A percentile compares a stretch with the other conserved stretches of the same genome.
Conservation (phyloP, 2,329 filamentous ascomycete species). For the Uncinocarpus reesii region DNA sequence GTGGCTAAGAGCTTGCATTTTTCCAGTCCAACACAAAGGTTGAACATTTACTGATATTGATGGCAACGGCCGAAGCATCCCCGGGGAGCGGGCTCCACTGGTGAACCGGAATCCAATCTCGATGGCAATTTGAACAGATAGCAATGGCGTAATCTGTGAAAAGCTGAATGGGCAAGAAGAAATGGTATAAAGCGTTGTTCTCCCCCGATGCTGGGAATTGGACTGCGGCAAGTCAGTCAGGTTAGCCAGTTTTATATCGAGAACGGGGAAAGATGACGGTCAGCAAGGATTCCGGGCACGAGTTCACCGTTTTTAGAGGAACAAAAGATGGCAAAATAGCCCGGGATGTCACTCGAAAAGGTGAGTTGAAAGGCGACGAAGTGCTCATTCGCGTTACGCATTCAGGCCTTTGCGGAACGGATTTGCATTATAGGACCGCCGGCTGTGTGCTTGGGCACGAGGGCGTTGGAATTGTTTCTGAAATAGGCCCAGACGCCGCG, state of each 20-base stretch:
- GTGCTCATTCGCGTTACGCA: slow-evolving; percentile 55
- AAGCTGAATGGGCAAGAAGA: not conserved
- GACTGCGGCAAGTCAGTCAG: too few relatives aligned
- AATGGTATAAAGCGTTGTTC: not conserved
- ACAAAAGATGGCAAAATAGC: slow-evolving; percentile 1
- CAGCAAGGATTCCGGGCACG: not conserved
- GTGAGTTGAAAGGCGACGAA: slow-evolving; percentile 23
- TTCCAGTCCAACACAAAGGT: too few relatives aligned
- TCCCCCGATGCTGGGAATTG: too few relatives aligned
- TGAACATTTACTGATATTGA: too few relatives aligned
- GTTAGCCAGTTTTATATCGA: not conserved
- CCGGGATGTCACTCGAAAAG: slow-evolving; percentile 1
- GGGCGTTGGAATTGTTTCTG: slow-evolving; percentile 29
- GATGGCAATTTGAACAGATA: not conserved
- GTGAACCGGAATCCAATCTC: not conserved
- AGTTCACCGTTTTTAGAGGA: slow-evolving; percentile 13
- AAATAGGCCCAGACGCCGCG: slow-evolving; percentile 24
- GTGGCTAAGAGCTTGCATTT: too few relatives aligned
- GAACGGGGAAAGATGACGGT: not conserved
- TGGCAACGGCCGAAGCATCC: not conserved
- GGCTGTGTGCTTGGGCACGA: slow-evolving; percentile 31
- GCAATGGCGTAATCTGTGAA: not conserved
- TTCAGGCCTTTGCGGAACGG: slow-evolving; percentile 58
- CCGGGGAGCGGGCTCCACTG: not conserved
- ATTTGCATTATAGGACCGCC: slow-evolving; percentile 21